These are phyloP conservation scores for Vitis hybrid DNA, from an alignment of 177 flowering plant species.

Conservation along the genomic window DNA sequence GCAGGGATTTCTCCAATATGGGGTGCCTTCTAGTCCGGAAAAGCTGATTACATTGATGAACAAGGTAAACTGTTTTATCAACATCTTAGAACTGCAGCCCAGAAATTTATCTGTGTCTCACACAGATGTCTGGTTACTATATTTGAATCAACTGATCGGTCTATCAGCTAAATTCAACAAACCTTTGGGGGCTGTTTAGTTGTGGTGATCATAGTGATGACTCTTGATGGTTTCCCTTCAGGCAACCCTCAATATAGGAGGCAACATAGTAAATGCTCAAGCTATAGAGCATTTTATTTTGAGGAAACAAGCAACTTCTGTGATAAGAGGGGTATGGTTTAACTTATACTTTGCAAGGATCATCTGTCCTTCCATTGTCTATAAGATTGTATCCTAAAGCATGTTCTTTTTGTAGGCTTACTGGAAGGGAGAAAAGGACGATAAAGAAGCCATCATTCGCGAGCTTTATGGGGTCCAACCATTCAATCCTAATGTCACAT, in stretches of 20 bases:
- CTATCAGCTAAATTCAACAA: not conserved
- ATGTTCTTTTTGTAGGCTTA: slow-evolving; percentile 20
- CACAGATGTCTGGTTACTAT: not conserved
- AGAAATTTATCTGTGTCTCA: not conserved
- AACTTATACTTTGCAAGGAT: not conserved
- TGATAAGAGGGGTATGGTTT: slow-evolving; percentile 44
- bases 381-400: not conserved
- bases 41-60: slow-evolving; percentile 57
- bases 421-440: slow-evolving; percentile 39
- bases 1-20: slow-evolving; percentile 84
- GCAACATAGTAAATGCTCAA: slow-evolving; percentile 67
- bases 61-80: slow-evolving; percentile 45
- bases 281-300: slow-evolving; percentile 77
- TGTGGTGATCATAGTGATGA: too few relatives aligned
- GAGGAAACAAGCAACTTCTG: slow-evolving; percentile 44
- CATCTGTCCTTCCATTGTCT: not conserved
- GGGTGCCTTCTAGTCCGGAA: slow-evolving; percentile 70
- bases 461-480: slow-evolving; percentile 64
- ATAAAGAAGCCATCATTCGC: slow-evolving; percentile 42
- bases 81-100: not conserved
- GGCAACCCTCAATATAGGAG: slow-evolving; percentile 86
- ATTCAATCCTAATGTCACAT: slow-evolving; percentile 69
- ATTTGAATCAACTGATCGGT: not conserved
- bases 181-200: too few relatives aligned
- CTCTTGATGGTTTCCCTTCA: slow-evolving; percentile 15